phyloP scores from a whole-genome alignment of 352 stramenopile genomes.

The Pseudoperonospora humuli region DNA sequence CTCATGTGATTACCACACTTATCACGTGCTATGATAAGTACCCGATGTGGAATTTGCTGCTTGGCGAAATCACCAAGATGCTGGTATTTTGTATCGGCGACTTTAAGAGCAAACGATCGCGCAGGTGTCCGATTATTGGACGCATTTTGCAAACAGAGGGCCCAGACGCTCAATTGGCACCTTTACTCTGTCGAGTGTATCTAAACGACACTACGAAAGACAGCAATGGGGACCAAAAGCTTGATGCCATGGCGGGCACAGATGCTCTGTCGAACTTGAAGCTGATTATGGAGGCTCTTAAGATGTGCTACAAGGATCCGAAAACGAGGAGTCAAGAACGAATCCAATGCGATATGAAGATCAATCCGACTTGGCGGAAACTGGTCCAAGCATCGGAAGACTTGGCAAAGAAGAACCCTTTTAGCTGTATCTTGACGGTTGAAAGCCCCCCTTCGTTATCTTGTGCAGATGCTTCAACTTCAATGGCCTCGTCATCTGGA shows the following conservation, averaged over 20 bases:
- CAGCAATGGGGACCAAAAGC: constrained; percentile 25
- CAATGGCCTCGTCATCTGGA: constrained; percentile 17
- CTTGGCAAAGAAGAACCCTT: constrained; percentile 36
- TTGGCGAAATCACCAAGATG: constrained; percentile 83
- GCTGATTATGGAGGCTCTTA: constrained; percentile 69
- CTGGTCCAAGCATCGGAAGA: constrained; percentile 48
- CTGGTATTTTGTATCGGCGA: constrained; percentile 77
- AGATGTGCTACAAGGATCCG: constrained; percentile 64
- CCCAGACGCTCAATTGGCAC: constrained; percentile 44
- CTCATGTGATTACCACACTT: constrained; percentile 58
- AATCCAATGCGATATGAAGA: constrained; percentile 44
- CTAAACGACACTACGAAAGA: constrained; percentile 23
- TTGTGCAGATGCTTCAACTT: constrained; percentile 17
- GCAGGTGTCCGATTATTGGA: constrained; percentile 70
- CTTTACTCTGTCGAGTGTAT: constrained; percentile 57
- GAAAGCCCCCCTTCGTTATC: constrained; percentile 26
- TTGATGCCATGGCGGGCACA: constrained; percentile 40
- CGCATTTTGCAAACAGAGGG: constrained; percentile 50
- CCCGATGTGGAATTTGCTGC: constrained; percentile 62
- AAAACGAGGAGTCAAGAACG: constrained; percentile 69
- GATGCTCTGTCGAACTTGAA: constrained; percentile 78
- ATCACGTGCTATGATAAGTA: constrained; percentile 80
- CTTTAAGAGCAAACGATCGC: constrained; percentile 82
- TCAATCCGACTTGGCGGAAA: constrained; percentile 45
- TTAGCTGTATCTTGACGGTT: constrained; percentile 51